Percentiles rank a stretch among this genome's conserved stretches.
Evolutionary conservation across 1,139 yeast species (phyloP).

Genomic region (Candida sp.): DNA sequence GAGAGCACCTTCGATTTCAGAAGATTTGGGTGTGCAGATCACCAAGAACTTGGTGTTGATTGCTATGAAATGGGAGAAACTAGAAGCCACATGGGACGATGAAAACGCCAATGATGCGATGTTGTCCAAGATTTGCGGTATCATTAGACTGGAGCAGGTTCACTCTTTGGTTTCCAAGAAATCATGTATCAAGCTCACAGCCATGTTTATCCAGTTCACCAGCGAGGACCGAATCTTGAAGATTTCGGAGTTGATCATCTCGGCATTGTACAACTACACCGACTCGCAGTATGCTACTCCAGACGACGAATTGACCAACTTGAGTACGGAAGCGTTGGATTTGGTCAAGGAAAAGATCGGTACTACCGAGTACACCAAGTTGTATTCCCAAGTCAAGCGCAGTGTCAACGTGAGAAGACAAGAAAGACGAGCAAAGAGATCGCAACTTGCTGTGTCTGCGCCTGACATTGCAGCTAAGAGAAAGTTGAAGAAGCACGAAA

Average conservation of each 20-base stretch:
- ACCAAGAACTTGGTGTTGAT: conserved; percentile 71
- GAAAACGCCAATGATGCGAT: conserved; percentile 64
- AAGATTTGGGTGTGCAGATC: conserved; percentile 65
- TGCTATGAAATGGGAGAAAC: conserved; percentile 64
- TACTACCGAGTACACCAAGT: conserved; percentile 67
- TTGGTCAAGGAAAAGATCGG: conserved; percentile 76
- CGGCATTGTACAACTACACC: conserved; percentile 63
- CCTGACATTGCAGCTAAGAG: conserved; percentile 84
- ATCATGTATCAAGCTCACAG: conserved; percentile 63
- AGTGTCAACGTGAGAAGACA: conserved; percentile 64
- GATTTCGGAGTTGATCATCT: conserved; percentile 52
- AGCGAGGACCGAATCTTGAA: conserved; percentile 37
- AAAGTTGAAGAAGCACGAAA: conserved; percentile 76
- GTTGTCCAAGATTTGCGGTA: conserved; percentile 59
- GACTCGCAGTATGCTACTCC: conserved; percentile 46
- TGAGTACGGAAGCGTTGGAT: conserved; percentile 72
- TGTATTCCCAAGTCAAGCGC: conserved; percentile 67
- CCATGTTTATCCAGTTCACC: conserved; percentile 59
- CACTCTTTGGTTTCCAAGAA: conserved; percentile 63
- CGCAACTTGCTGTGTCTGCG: conserved; percentile 75
- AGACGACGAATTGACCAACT: conserved; percentile 54
- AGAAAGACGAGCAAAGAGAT: conserved; percentile 77
- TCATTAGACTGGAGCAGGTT: conserved; percentile 67
- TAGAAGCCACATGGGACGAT: conserved; percentile 38
- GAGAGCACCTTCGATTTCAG: conserved; percentile 76